Evolutionary conservation across 163 green algal species (phyloP), one percentile per base, ranked within the genome.

Genomic region (Prototheca stagnorum): DNA sequence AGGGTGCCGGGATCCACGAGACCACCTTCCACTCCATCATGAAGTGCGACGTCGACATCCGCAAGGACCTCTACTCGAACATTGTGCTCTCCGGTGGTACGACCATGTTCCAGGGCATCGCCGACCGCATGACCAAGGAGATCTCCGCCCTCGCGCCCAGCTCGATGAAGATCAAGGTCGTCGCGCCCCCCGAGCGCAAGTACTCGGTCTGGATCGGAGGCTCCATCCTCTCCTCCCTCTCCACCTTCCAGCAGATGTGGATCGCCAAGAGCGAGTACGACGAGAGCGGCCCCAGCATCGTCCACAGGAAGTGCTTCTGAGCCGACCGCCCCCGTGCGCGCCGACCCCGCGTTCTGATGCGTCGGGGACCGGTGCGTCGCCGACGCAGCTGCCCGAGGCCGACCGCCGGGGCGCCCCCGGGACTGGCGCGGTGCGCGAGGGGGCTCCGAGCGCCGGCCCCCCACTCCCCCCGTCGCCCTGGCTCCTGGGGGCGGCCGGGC

Each of bases 11-110:
- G 53, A 92, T 98, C 59, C 84, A 97, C 63, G 82, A 95, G 65
- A 95, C 84, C 43, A 88, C 81, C 51, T 98, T 95, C 81, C 94
- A 95, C 67, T 93, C 78, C 40, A 96, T 98, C 76, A 96, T 97
- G 87, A 96, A 96, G 75, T 98, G 89, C 55, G 88, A 98, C 49
- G 81, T 96, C 3, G 88, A 98, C 59, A 97, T 97, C 69, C 70
- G 90, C 43, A 96, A 96, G 74, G 88, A 98, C 61, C 70, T 98
- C 19, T 98, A 97, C 66, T 77, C 70, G 57, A 98, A 98, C 72
- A 92, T 98, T 28, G 89, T 97, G 37, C 72, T 98, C 35, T 94
- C 80, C 16, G 61, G 79, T 27, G 85, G 85, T 26, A 93, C 84
- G 34, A 93, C 85, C 47, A 95, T 95, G 85, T 95, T 93, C 76